Evolutionary conservation across 2,329 filamentous ascomycete species (phyloP).

Genomic region (Claviceps cyperi): DNA sequence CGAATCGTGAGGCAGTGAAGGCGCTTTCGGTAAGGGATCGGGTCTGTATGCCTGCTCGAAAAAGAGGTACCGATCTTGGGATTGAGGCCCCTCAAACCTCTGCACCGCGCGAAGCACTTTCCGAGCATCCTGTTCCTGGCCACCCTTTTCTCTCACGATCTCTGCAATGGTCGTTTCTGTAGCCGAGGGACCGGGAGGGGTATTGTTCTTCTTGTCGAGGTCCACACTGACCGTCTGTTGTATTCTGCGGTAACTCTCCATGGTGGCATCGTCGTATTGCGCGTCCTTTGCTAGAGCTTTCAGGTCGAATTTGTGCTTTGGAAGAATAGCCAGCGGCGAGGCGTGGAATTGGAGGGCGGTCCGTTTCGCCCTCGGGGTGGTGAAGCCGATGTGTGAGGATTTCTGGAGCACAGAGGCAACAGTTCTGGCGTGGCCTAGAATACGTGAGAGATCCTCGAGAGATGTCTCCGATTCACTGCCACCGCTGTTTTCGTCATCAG

Average conservation of each 20-base stretch:
- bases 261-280: constrained; percentile 41
- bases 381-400: constrained; percentile 11
- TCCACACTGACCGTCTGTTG: constrained; percentile 19
- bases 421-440: constrained; percentile 15
- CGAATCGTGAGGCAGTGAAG: constrained; percentile 20
- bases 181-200: not conserved
- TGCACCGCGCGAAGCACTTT: constrained; percentile 34
- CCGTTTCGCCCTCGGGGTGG: constrained; percentile 35
- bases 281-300: constrained; percentile 46
- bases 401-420: constrained; percentile 2
- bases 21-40: constrained; percentile 12
- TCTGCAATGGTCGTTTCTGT: constrained; percentile 11
- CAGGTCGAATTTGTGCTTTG: constrained; percentile 49
- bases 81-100: constrained; percentile 27
- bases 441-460: constrained; percentile 32
- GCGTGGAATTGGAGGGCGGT: constrained; percentile 24
- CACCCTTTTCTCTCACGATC: constrained; percentile 22
- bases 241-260: constrained; percentile 36
- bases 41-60: constrained; percentile 25
- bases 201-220: constrained; percentile 3
- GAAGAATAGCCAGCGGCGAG: constrained; percentile 35
- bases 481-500: constrained; percentile 55
- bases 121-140: constrained; percentile 30
- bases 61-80: constrained; percentile 31
- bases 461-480: constrained; percentile 41